Conservation (phyloP, 1,139 yeast genomes). For the Pichia sp. region DNA sequence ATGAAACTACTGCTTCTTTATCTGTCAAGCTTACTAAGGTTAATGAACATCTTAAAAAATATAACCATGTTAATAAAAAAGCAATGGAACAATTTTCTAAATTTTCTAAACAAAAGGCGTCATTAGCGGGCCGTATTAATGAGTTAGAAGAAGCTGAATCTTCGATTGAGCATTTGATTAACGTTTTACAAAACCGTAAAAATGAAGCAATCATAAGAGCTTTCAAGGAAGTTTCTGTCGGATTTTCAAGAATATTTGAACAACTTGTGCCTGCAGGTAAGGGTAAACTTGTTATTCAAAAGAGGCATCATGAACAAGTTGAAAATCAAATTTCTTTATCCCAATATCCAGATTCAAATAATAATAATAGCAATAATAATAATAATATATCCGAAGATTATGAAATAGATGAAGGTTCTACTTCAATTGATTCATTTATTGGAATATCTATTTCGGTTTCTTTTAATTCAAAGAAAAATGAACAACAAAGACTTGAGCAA, state of each 20-base stretch:
- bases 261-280: slow-evolving; percentile 78
- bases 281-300: slow-evolving; percentile 68
- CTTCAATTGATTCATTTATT: slow-evolving; percentile 43
- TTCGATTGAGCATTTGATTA: slow-evolving; percentile 69
- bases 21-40: slow-evolving; percentile 50
- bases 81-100: slow-evolving; percentile 81
- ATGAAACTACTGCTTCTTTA: slow-evolving; percentile 43
- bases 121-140: slow-evolving; percentile 53
- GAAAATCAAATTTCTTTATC: slow-evolving; percentile 14
- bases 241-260: slow-evolving; percentile 70
- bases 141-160: slow-evolving; percentile 67
- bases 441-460: slow-evolving; percentile 90
- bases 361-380: slow-evolving; percentile 23
- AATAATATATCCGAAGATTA: slow-evolving; percentile 26
- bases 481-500: slow-evolving; percentile 85
- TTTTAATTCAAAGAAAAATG: slow-evolving; percentile 80
- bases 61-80: slow-evolving; percentile 78
- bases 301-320: slow-evolving; percentile 28
- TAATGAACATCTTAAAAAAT: slow-evolving; percentile 54
- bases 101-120: slow-evolving; percentile 69
- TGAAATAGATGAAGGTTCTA: slow-evolving; percentile 21
- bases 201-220: slow-evolving; percentile 78
- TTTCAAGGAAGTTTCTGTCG: slow-evolving; percentile 67
- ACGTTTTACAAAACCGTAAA: slow-evolving; percentile 70
- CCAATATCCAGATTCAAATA: slow-evolving; percentile 20